These are phyloP conservation scores for Arthonia radiata DNA, from an alignment of 495 filamentous ascomycete genomes.

Conservation along the genomic window DNA sequence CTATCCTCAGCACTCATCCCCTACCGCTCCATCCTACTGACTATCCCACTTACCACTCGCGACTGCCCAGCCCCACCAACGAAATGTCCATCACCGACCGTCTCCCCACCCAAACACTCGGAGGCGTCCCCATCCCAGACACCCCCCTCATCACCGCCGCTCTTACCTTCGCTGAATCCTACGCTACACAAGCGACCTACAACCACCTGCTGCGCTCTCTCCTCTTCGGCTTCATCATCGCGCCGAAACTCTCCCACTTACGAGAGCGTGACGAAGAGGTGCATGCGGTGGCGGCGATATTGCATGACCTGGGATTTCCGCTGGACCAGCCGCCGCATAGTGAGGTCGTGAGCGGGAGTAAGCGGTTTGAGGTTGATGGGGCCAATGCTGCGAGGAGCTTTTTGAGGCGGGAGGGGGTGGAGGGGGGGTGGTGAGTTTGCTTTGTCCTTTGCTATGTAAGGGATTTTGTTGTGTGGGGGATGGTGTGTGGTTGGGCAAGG, in stretches of 20 bases:
- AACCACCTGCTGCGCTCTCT: constrained; percentile 25
- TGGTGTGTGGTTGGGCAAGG: too few relatives aligned
- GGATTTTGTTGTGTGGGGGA: too few relatives aligned
- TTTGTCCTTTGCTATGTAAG: too few relatives aligned
- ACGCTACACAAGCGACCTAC: constrained; percentile 14
- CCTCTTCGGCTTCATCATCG: constrained; percentile 19
- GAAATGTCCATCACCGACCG: too few relatives aligned
- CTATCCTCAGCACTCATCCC: too few relatives aligned
- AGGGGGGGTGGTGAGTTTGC: too few relatives aligned
- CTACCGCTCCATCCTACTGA: too few relatives aligned
- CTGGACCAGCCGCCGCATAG: constrained; percentile 21
- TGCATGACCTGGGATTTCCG: constrained; percentile 32
- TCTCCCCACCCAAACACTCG: too few relatives aligned
- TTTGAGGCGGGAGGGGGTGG: constrained; percentile 11
- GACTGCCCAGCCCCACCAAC: too few relatives aligned
- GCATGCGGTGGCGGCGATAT: constrained; percentile 19
- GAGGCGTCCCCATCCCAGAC: constrained; percentile 16
- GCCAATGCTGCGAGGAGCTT: constrained; percentile 24
- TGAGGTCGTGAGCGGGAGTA: constrained; percentile 16
- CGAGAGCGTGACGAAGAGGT: constrained; percentile 18
- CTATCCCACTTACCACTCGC: too few relatives aligned
- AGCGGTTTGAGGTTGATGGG: constrained; percentile 31
- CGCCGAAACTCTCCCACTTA: constrained; percentile 14
- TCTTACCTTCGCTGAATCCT: constrained; percentile 14
- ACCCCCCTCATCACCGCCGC: constrained; percentile 16